Evolutionary conservation across 768 basidiomycete genomes (phyloP).

Genomic region (Polyporus arcularius): DNA sequence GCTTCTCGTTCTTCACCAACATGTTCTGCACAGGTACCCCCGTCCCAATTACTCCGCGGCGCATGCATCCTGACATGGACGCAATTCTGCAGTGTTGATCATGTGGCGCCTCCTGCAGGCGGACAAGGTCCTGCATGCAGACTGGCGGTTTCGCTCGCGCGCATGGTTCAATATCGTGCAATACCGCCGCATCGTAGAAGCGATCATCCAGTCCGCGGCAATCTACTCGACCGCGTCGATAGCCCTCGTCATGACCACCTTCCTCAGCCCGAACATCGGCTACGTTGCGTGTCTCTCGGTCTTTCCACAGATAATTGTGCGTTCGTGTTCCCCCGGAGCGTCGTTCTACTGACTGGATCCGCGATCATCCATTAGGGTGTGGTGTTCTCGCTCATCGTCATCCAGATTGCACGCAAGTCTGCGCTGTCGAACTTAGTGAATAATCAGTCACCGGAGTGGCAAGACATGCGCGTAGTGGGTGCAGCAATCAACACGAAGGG

Average conservation of each 20-base stretch:
- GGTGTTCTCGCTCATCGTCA: no score
- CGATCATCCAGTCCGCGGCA: conserved; percentile 9
- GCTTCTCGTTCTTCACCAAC: no score
- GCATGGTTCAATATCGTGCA: background rate
- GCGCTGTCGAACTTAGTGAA: no score
- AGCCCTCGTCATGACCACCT: background rate
- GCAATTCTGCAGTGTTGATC: background rate
- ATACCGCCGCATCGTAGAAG: conserved; percentile 1
- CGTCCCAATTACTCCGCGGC: no score
- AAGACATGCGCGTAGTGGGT: no score
- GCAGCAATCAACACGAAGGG: no score
- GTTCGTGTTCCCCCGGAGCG: background rate
- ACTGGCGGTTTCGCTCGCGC: background rate
- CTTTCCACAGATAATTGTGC: conserved; percentile 1
- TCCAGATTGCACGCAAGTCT: no score
- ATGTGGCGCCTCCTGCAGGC: conserved; percentile 5
- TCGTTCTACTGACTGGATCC: no score
- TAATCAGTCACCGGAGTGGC: no score
- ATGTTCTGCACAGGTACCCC: no score
- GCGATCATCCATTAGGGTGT: no score
- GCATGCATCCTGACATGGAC: no score
- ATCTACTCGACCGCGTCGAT: conserved; percentile 7
- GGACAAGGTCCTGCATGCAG: background rate
- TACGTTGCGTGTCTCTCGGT: background rate
- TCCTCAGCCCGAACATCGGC: background rate